These are phyloP conservation scores for Septoria linicola DNA, from an alignment of 2,329 filamentous ascomycete genomes.

Conservation along the genomic window DNA sequence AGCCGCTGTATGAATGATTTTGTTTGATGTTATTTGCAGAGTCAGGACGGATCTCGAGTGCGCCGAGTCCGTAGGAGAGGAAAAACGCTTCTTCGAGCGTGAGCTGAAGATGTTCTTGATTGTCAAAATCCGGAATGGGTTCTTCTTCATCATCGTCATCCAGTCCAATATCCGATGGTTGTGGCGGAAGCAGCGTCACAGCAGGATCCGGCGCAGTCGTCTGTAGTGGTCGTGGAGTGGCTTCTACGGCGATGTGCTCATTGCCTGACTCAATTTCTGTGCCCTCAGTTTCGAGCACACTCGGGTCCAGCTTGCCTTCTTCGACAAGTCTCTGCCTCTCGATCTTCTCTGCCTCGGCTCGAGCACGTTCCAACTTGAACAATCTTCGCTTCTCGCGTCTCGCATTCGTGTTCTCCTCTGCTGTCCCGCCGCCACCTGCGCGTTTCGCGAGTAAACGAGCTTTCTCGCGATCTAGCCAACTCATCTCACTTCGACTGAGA, in stretches of 20 bases:
- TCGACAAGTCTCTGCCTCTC: conserved; percentile 63
- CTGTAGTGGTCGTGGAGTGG: not conserved
- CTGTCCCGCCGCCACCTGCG: conserved; percentile 52
- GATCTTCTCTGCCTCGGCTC: conserved; percentile 79
- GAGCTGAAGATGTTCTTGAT: conserved; percentile 85
- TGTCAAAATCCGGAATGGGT: conserved; percentile 38
- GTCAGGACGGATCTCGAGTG: conserved; percentile 61
- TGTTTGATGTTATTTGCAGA: conserved; percentile 29
- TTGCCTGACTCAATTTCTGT: conserved; percentile 5
- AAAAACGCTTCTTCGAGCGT: conserved; percentile 91
- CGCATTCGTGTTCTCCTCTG: conserved; percentile 75
- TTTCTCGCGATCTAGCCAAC: conserved; percentile 83
- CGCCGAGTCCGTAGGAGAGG: conserved; percentile 75
- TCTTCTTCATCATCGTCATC: conserved; percentile 17
- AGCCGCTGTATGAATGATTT: conserved; percentile 37
- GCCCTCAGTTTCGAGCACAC: conserved; percentile 15
- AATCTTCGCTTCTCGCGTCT: conserved; percentile 77
- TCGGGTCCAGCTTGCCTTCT: conserved; percentile 43
- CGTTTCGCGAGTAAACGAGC: conserved; percentile 55
- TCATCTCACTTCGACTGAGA: conserved; percentile 90
- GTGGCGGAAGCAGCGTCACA: not conserved
- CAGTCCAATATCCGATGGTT: conserved; percentile 1
- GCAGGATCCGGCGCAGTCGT: conserved; percentile 9
- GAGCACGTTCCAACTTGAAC: conserved; percentile 89
- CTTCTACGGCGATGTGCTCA: conserved; percentile 6